Percentiles rank a stretch among this genome's conserved stretches.
These are phyloP conservation scores for Alternaria atra DNA, from an alignment of 2,329 filamentous ascomycete genomes.

Conservation along the genomic window DNA sequence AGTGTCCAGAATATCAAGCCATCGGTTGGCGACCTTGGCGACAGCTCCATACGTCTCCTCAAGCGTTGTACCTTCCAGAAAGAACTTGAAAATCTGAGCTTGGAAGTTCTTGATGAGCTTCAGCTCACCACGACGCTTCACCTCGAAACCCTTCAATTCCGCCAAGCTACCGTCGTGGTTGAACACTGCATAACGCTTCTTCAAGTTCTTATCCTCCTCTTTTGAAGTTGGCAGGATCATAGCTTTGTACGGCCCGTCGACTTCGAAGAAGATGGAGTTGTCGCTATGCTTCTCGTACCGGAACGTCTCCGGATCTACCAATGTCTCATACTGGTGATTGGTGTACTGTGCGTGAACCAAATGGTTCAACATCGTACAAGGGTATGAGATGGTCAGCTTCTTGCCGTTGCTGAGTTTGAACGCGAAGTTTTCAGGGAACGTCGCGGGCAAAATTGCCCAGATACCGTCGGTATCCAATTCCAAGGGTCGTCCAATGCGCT, in stretches of 20 bases:
- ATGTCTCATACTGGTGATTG: conserved; percentile 95
- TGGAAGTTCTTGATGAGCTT: conserved; percentile 99
- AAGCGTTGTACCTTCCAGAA: conserved; percentile 88
- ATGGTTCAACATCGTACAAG: conserved; percentile 99
- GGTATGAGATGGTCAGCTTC: conserved; percentile 95
- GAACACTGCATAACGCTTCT: conserved; percentile 98
- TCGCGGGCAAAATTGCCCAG: conserved; percentile 97
- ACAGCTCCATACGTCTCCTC: conserved; percentile 90
- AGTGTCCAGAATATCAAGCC: conserved; percentile 92
- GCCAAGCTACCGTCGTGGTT: conserved; percentile 96
- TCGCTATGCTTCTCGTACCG: conserved; percentile 97
- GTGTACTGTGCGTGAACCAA: conserved; percentile 94
- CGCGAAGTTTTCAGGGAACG: conserved; percentile 93
- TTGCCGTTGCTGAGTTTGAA: conserved; percentile 97
- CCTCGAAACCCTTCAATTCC: conserved; percentile 95
- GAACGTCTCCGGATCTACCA: conserved; percentile 80
- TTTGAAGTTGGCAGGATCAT: conserved; percentile 98
- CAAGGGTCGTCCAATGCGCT: conserved; percentile 88
- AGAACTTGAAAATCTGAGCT: conserved; percentile 99
- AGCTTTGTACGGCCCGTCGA: conserved; percentile 95
- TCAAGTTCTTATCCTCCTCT: conserved; percentile 99
- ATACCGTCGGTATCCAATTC: conserved; percentile 99
- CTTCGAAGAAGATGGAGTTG: conserved; percentile 99
- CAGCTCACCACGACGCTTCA: conserved; percentile 95
- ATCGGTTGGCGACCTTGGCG: conserved; percentile 92